phyloP scores from a whole-genome alignment of 768 basidiomycete genomes.

The Tylopilus rubrobrunneus region DNA sequence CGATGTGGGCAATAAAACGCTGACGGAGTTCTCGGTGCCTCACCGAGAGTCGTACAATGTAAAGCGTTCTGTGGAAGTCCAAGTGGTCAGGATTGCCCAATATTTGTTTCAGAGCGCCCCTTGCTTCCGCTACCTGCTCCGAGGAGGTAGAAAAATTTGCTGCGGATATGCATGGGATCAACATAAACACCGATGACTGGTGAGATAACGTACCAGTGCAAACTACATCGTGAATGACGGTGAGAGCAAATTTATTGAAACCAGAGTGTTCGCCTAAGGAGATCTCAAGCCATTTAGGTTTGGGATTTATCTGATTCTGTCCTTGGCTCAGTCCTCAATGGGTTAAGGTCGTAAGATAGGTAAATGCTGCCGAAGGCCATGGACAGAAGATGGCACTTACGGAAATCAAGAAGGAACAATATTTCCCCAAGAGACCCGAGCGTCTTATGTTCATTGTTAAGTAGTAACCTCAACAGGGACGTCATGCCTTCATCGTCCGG shows the following conservation, averaged over 20 bases:
- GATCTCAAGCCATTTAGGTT: neutral
- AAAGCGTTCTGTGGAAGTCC: neutral
- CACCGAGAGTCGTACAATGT: neutral
- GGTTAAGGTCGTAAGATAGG: neutral
- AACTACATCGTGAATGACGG: neutral
- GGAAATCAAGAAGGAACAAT: slow-evolving; percentile 1
- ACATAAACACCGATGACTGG: neutral
- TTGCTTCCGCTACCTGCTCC: neutral
- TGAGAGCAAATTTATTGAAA: neutral
- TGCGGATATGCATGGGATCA: neutral
- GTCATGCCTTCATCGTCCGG: neutral
- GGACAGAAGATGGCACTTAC: neutral
- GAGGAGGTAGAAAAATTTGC: neutral
- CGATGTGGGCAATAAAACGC: neutral
- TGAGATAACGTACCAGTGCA: neutral
- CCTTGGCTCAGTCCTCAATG: neutral
- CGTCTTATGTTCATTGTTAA: neutral
- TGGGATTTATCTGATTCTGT: neutral
- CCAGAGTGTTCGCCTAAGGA: neutral
- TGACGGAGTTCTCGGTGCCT: neutral
- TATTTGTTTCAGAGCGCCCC: neutral
- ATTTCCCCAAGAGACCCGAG: neutral
- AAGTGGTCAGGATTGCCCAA: neutral
- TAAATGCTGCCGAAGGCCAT: neutral
- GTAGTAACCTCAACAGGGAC: neutral